phyloP scores from a whole-genome alignment of 805 yeast species.

The Saturnispora galanensis region DNA sequence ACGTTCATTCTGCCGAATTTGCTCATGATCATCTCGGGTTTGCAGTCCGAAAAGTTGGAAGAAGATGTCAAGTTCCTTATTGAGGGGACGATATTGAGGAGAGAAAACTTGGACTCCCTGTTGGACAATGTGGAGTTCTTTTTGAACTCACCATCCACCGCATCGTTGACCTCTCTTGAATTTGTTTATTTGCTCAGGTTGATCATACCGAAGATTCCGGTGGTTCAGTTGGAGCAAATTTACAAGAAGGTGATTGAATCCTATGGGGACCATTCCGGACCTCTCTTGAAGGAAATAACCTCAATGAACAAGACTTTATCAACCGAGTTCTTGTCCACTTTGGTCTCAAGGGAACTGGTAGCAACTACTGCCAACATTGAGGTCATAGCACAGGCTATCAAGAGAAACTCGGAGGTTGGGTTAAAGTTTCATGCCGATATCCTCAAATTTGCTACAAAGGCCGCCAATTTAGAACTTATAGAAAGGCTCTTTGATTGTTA shows the following conservation, averaged over 20 bases:
- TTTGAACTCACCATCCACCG: constrained; percentile 17
- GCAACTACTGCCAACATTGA: constrained; percentile 26
- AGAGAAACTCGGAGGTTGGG: constrained; percentile 52
- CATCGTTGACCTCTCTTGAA: constrained; percentile 13
- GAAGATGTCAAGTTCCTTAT: constrained; percentile 15
- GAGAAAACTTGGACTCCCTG: constrained; percentile 18
- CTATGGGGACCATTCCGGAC: constrained; percentile 33
- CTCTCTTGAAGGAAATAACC: constrained; percentile 38
- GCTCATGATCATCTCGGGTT: constrained; percentile 8
- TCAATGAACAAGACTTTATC: constrained; percentile 45
- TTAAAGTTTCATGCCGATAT: constrained; percentile 31
- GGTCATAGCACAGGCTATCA: constrained; percentile 38
- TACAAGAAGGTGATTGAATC: constrained; percentile 33
- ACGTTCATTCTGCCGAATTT: constrained; percentile 18
- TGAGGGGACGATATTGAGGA: constrained; percentile 21
- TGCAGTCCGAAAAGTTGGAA: not conserved
- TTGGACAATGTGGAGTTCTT: constrained; percentile 26
- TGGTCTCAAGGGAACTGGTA: constrained; percentile 28
- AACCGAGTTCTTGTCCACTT: constrained; percentile 35
- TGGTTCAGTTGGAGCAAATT: constrained; percentile 36
- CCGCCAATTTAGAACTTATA: constrained; percentile 1
- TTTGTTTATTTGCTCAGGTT: constrained; percentile 25
- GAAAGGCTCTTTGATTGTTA: constrained; percentile 30
- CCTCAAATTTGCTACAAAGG: constrained; percentile 13
- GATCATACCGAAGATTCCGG: constrained; percentile 26